Evolutionary conservation across 441 rosid species (phyloP).

Genomic region (Populus hybrid): DNA sequence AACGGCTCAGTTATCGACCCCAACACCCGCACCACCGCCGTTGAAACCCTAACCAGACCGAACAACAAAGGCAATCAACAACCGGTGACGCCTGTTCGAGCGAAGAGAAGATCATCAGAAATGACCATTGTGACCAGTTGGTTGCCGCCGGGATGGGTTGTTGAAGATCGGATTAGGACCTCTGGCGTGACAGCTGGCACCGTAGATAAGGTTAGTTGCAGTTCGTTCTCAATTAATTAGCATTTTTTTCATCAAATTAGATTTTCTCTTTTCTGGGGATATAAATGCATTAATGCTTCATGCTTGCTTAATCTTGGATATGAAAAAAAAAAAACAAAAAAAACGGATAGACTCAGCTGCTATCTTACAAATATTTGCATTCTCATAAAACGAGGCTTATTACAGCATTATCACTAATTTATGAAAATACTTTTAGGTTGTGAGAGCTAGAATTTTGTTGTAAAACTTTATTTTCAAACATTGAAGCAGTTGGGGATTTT

Average conservation of each 20-base stretch:
- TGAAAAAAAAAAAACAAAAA: too few species aligned
- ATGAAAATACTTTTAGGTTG: not conserved
- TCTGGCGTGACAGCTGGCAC: constrained; percentile 69
- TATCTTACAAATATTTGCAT: too few species aligned
- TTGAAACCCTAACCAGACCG: constrained; percentile 10
- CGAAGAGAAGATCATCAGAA: constrained; percentile 9
- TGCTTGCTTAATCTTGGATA: not conserved
- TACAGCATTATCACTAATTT: not conserved
- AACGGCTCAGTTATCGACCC: constrained; percentile 34
- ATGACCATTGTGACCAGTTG: constrained; percentile 36
- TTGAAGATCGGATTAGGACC: constrained; percentile 57
- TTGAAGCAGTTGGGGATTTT: not conserved
- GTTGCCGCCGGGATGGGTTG: constrained; percentile 76
- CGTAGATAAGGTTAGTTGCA: constrained; percentile 54
- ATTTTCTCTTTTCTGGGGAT: not conserved
- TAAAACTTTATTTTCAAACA: not conserved
- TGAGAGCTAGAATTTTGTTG: not conserved
- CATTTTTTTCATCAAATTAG: not conserved
- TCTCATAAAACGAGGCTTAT: not conserved
- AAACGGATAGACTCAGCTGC: not conserved
- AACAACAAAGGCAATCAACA: not conserved
- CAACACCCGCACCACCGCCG: constrained; percentile 7
- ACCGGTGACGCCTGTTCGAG: constrained; percentile 16
- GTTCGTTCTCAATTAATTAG: not conserved
- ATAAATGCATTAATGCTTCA: not conserved